These are phyloP conservation scores for Capsella rubella DNA, from an alignment of 441 rosid genomes.

Conservation along the genomic window DNA sequence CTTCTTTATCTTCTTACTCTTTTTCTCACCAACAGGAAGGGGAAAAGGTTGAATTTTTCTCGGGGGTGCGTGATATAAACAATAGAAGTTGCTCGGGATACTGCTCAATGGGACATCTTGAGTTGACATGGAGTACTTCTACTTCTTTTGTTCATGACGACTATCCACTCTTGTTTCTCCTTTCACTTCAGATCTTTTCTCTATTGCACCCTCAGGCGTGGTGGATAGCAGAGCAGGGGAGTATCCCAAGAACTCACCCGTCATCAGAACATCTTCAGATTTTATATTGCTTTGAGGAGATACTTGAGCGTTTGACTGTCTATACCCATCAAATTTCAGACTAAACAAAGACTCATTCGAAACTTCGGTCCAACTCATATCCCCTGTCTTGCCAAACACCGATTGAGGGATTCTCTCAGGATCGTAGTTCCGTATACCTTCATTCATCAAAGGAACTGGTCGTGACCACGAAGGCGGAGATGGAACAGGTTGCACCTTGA, in stretches of 20 bases:
- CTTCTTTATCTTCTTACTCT: conserved; percentile 21
- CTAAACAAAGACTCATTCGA: conserved; percentile 88
- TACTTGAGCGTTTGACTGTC: conserved; percentile 53
- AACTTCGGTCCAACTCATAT: conserved; percentile 64
- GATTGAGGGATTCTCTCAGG: conserved; percentile 62
- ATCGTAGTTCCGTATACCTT: conserved; percentile 47
- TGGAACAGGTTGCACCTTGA: background rate
- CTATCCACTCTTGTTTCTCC: conserved; percentile 19
- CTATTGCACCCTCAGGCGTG: conserved; percentile 29
- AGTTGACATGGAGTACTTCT: conserved; percentile 26
- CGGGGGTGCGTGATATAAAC: conserved; percentile 41
- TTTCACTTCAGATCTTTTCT: conserved; percentile 25
- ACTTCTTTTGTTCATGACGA: conserved; percentile 9
- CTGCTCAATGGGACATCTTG: conserved; percentile 26
- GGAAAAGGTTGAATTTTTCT: conserved; percentile 48
- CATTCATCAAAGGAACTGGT: conserved; percentile 61
- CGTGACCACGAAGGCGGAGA: conserved; percentile 52
- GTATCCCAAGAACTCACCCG: conserved; percentile 46
- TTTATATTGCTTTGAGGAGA: conserved; percentile 12
- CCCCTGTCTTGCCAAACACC: conserved; percentile 48
- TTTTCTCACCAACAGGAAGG: conserved; percentile 36
- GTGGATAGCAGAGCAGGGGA: conserved; percentile 41
- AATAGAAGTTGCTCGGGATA: conserved; percentile 31
- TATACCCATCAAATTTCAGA: conserved; percentile 55
- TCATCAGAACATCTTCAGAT: conserved; percentile 42